Evolutionary conservation across 2,329 filamentous ascomycete species (phyloP).

Genomic region (Pyricularia pennisetigena): DNA sequence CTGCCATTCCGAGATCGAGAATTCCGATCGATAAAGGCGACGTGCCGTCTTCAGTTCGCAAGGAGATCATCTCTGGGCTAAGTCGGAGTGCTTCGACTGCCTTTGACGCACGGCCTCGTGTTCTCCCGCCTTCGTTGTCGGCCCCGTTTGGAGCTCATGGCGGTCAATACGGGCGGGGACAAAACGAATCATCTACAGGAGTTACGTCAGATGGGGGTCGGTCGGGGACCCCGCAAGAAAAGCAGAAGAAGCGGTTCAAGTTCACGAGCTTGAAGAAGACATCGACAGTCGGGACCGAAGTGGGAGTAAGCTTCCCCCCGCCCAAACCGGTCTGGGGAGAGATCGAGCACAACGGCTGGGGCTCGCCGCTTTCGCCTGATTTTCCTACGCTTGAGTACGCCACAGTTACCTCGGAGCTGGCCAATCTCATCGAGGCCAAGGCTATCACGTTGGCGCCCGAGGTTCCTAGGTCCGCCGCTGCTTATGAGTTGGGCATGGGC

Average conservation of each 20-base stretch:
- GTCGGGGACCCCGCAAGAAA: not conserved
- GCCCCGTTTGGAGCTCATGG: not conserved
- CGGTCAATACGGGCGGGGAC: not conserved
- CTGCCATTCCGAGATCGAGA: constrained; percentile 77
- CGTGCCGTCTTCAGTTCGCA: constrained; percentile 62
- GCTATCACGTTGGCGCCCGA: constrained; percentile 75
- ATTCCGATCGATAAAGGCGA: constrained; percentile 81
- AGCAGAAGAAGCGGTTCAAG: constrained; percentile 2
- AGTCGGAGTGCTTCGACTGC: constrained; percentile 72
- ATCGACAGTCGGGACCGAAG: constrained; percentile 12
- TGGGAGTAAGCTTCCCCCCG: constrained; percentile 36
- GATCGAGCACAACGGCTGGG: constrained; percentile 85
- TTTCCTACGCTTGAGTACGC: constrained; percentile 75
- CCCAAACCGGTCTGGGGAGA: constrained; percentile 61
- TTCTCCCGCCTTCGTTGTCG: constrained; percentile 21
- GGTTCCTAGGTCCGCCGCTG: constrained; percentile 24
- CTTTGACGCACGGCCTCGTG: constrained; percentile 64
- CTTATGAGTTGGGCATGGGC: not conserved
- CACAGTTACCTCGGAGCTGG: constrained; percentile 72
- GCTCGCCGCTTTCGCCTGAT: constrained; percentile 65
- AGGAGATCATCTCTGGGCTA: constrained; percentile 64
- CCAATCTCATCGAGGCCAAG: constrained; percentile 84
- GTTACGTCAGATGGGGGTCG: not conserved
- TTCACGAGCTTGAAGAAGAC: constrained; percentile 8
- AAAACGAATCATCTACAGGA: not conserved